Percentiles rank a stretch among this genome's conserved stretches.
Conservation (phyloP, 2,329 filamentous ascomycete species). For the Stromatinia cepivora region DNA sequence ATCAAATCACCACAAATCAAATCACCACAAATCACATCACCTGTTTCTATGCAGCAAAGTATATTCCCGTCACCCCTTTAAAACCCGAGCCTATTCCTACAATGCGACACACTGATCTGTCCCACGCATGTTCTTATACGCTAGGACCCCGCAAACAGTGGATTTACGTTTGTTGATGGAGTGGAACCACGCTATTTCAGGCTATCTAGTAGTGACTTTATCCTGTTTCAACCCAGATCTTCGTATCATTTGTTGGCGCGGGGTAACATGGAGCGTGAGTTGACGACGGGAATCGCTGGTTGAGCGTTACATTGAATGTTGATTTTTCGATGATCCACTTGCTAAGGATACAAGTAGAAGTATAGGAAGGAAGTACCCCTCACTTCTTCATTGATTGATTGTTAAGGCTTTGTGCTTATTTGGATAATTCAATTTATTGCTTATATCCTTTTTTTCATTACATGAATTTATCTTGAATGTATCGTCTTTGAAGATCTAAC, state of each 20-base stretch:
- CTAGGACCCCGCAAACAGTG: neutral
- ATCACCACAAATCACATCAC: no score
- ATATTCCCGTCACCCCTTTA: no score
- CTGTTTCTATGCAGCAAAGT: no score
- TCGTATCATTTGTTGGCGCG: neutral
- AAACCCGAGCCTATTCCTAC: neutral
- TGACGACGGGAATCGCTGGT: neutral
- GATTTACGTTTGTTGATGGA: no score
- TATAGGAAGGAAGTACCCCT: neutral
- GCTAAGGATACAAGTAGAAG: neutral
- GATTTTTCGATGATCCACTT: slow-evolving; percentile 2
- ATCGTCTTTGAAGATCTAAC: neutral
- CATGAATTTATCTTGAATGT: neutral
- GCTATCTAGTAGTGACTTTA: neutral
- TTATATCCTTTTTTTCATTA: neutral
- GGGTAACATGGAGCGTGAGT: neutral
- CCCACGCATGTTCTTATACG: neutral
- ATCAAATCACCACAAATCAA: no score
- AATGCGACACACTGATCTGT: neutral
- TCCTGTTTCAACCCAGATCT: neutral
- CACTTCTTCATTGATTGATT: neutral
- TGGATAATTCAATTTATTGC: no score
- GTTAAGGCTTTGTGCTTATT: neutral
- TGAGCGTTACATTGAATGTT: neutral
- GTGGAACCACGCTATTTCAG: no score